Base-by-base conservation (phyloP, 2,329 filamentous ascomycete species). In the Ceratocystis lukuohia region DNA sequence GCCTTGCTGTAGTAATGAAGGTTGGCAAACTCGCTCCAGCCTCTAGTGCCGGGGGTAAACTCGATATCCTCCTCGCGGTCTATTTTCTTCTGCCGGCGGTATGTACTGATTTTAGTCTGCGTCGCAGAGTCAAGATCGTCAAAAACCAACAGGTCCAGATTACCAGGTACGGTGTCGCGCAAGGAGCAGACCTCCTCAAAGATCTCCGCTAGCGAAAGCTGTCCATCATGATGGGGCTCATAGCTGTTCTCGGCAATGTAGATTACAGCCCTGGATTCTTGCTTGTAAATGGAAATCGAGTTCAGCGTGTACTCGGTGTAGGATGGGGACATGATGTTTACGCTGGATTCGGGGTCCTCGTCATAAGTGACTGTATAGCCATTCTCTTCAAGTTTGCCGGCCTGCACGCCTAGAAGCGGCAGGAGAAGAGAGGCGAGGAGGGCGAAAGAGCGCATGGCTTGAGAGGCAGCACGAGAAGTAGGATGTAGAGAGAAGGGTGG, bases 121-220 rank as follows among this genome's bases (percentile, higher is more conserved):
- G 48, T 53, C 0, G 0, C 1, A 10, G 8, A 12, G 48, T 53
- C 48, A 17, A 53, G 48, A 25, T 53, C 48, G 48, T 53, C 48
- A 53, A 53, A 53, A 25, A 53, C 8, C 7, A 53, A 5, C 48
- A 12, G 2, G 12, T 25, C 3, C 22, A 53, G 48, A 3, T 1
- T 3, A 7, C 20, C 0, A 5, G 22, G 48, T 0, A 20, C 0
- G 6, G 5, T 53, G 0, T 4, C 2, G 8, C 15, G 20, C 48
- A 25, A 10, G 3, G 1, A 1, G 20, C 48, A 53, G 48, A 53
- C 4, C 20, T 20, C 48, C 1, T 3, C 0, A 3, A 53, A 53
- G 48, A 53, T 53, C 4, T 25, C 7, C 7, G 12, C 8, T n/a
- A 53, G 48, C 48, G 48, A 10, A 15, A 53, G 22, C 8, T 53